phyloP scores from a whole-genome alignment of 257 asterid genomes.

The Coffea canephora region DNA sequence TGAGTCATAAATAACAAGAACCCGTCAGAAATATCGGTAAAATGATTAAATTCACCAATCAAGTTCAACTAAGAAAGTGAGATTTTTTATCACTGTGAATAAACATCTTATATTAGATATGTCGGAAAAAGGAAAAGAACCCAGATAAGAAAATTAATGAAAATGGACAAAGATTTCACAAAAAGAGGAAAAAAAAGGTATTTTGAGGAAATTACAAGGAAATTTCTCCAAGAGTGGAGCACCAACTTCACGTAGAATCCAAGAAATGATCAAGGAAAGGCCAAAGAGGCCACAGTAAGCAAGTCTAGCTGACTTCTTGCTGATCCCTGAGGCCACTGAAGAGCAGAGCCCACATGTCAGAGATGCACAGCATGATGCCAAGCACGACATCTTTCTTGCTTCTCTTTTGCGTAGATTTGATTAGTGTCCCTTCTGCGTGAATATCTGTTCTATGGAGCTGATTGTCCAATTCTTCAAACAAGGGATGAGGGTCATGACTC shows the following conservation, averaged over 20 bases:
- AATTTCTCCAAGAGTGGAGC: conserved; percentile 66
- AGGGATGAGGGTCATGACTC: too few relatives aligned
- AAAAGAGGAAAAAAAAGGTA: not conserved
- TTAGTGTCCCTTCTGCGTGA: conserved; percentile 8
- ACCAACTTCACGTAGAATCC: conserved; percentile 85
- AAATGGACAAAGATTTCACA: not conserved
- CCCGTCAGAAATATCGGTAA: not conserved
- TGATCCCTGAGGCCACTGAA: conserved; percentile 86
- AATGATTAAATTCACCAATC: not conserved
- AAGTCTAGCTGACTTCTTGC: conserved; percentile 79
- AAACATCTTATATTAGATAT: not conserved
- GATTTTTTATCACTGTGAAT: not conserved
- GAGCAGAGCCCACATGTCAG: conserved; percentile 94
- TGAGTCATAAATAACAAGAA: not conserved
- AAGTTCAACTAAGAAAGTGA: not conserved
- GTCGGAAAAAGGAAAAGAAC: not conserved
- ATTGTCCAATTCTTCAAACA: too few relatives aligned
- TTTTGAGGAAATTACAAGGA: conserved; percentile 45
- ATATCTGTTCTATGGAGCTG: too few relatives aligned
- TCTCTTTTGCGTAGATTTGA: not conserved
- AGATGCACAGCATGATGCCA: conserved; percentile 85
- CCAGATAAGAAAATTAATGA: not conserved
- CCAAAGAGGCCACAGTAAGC: conserved; percentile 90
- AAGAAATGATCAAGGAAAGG: conserved; percentile 60
- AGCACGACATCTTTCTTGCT: conserved; percentile 64